phyloP scores from a whole-genome alignment of 2,329 filamentous ascomycete genomes.

The Monilinia aucupariae region DNA sequence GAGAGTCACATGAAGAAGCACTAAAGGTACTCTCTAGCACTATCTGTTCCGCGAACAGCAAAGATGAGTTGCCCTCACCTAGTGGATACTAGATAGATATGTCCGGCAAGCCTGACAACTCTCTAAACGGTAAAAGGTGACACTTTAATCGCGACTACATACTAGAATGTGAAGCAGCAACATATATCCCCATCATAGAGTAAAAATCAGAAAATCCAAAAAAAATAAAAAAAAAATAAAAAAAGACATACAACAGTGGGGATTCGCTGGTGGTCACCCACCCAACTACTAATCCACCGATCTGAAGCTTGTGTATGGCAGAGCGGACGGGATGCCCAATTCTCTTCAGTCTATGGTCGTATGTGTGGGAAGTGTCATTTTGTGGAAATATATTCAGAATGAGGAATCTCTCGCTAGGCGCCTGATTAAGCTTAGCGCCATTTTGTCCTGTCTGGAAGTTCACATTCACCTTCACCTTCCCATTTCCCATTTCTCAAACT shows the following conservation, averaged over 20 bases:
- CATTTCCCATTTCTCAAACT: not conserved
- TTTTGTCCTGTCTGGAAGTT: not conserved
- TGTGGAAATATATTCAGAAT: not conserved
- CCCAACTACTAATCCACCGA: conserved; percentile 16
- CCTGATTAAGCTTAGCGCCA: not conserved
- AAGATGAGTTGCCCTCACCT: no score
- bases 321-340: conserved; percentile 17
- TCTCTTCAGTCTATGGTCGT: conserved; percentile 15
- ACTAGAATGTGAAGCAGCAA: no score
- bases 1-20: no score
- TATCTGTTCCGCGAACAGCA: no score
- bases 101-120: no score
- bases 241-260: conserved; percentile 9
- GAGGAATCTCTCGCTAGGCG: not conserved
- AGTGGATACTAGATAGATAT: no score
- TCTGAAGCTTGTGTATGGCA: conserved; percentile 17
- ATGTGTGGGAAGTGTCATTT: fast-evolving
- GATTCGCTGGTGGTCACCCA: conserved; percentile 10
- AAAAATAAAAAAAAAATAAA: no score
- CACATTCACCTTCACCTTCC: not conserved
- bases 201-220: no score
- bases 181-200: no score
- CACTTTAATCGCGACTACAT: no score
- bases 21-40: no score
- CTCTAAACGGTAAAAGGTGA: no score